Evolutionary conservation across 169 alveolate genomes (phyloP), one percentile per base, ranked within the genome.

Genomic region (Plasmodium gonderi): DNA sequence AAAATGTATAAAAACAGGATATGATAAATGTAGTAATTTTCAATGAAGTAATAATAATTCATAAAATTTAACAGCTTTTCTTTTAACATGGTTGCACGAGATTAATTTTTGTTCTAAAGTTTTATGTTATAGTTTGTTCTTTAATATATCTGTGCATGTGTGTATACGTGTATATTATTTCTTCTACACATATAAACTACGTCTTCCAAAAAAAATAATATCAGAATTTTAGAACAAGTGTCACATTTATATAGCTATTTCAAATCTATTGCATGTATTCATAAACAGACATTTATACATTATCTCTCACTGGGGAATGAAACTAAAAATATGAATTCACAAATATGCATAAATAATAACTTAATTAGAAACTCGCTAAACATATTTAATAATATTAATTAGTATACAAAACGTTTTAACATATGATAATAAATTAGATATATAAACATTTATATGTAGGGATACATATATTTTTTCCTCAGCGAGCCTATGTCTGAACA

Each of bases 1-100:
- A 89, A 89, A 14, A 44, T 78, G 51, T 89, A 89, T 69, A 89
- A 23, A 77, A 89, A 89, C 23, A 89, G 79, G 75, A 89, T 89
- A 38, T 89, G 94, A 20, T 89, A 89, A 33, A 85, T 85, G 67
- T 85, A 85, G 54, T 75, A 74, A 49, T 85, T 75, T 23, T 75
- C 67, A 40, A 85, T 33, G 60, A 74, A 75, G 80, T 85, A 72
- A 17, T 49, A 85, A 26, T 85, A 85, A 17, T 85, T 85, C 64
- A 85, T 74, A 51, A 85, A 85, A 40, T 85, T 85, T 14, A 75
- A 75, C 78, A 85, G 45, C 65, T 85, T 85, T 17, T 85, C 79
- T 20, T 54, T 72, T 75, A 85, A 29, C 92, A 85, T 85, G 40
- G 33, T 85, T 76, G 79, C 49, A 69, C 23, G n/a, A 36, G 72